Evolutionary conservation across 306 rosid species (phyloP).

Genomic region (Vicia villosa): DNA sequence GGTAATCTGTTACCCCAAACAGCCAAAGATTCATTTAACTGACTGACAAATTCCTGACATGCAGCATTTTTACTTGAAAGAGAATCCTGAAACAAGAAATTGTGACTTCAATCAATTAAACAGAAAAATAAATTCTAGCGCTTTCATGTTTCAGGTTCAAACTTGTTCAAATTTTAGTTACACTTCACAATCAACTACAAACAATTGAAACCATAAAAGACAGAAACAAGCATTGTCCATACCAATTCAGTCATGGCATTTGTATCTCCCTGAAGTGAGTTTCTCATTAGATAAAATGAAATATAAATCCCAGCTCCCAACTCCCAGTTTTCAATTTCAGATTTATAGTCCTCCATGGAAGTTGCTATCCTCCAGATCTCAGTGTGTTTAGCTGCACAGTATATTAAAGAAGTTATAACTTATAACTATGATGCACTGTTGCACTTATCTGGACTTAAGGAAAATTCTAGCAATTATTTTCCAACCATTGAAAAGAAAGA

Average conservation of each 20-base stretch:
- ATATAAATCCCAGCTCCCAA: slow-evolving; percentile 93
- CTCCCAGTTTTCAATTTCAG: slow-evolving; percentile 98
- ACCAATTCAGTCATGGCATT: slow-evolving; percentile 67
- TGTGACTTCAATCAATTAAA: slow-evolving; percentile 18
- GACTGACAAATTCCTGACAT: slow-evolving; percentile 64
- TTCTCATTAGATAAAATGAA: slow-evolving; percentile 75
- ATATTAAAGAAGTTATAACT: slow-evolving; percentile 28
- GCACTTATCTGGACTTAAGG: slow-evolving; percentile 12
- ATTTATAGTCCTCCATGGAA: slow-evolving; percentile 85
- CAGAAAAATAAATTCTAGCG: slow-evolving; percentile 10
- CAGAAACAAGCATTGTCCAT: slow-evolving; percentile 24
- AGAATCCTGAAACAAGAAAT: slow-evolving; percentile 66
- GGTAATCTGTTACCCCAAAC: slow-evolving; percentile 83
- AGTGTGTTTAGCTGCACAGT: slow-evolving; percentile 66
- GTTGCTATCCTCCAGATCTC: slow-evolving; percentile 86
- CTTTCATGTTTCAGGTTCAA: slow-evolving; percentile 21
- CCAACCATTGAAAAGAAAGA: slow-evolving; percentile 12
- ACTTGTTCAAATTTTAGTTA: slow-evolving; percentile 23
- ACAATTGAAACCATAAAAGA: slow-evolving; percentile 13
- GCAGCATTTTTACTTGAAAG: slow-evolving; percentile 74
- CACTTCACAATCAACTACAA: slow-evolving; percentile 13
- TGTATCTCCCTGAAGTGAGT: slow-evolving; percentile 67
- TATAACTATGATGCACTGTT: slow-evolving; percentile 11
- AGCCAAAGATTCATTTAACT: slow-evolving; percentile 74
- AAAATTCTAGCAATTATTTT: slow-evolving; percentile 20